Evolutionary conservation across 495 filamentous ascomycete species (phyloP).

Genomic region (Daldinia decipiens): DNA sequence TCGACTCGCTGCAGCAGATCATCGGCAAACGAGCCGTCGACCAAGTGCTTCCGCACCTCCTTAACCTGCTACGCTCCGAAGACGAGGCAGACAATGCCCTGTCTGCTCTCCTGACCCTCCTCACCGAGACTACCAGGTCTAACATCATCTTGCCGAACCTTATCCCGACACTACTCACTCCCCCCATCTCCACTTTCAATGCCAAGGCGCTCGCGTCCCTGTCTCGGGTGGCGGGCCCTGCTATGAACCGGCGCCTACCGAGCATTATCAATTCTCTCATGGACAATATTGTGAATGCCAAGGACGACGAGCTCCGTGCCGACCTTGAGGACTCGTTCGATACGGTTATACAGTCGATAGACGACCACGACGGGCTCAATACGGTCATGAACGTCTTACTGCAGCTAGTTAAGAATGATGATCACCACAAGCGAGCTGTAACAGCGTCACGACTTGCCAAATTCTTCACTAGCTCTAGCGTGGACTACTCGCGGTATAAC

Average conservation of each 20-base stretch:
- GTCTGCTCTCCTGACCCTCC: constrained; percentile 87
- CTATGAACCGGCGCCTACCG: constrained; percentile 89
- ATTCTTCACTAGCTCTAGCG: constrained; percentile 82
- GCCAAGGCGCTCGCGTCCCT: constrained; percentile 91
- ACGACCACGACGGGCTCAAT: constrained; percentile 95
- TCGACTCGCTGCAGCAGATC: constrained; percentile 91
- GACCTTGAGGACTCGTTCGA: constrained; percentile 86
- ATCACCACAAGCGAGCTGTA: constrained; percentile 80
- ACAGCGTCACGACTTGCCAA: constrained; percentile 85
- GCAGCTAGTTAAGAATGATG: constrained; percentile 86
- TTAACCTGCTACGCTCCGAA: constrained; percentile 85
- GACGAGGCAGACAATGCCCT: constrained; percentile 91
- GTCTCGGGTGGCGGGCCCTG: constrained; percentile 84
- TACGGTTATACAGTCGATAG: constrained; percentile 87
- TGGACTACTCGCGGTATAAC: constrained; percentile 94
- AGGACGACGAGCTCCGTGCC: constrained; percentile 75
- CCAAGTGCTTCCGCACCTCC: constrained; percentile 91
- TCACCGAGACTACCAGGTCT: constrained; percentile 91
- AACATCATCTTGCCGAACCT: constrained; percentile 97
- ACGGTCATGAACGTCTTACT: constrained; percentile 93
- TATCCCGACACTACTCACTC: constrained; percentile 86
- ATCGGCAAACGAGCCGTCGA: constrained; percentile 93
- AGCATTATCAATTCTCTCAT: constrained; percentile 91
- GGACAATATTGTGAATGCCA: constrained; percentile 84
- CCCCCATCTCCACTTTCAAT: constrained; percentile 95